Base-by-base conservation (phyloP, 2,329 filamentous ascomycete species). In the Alternaria consortialis region DNA sequence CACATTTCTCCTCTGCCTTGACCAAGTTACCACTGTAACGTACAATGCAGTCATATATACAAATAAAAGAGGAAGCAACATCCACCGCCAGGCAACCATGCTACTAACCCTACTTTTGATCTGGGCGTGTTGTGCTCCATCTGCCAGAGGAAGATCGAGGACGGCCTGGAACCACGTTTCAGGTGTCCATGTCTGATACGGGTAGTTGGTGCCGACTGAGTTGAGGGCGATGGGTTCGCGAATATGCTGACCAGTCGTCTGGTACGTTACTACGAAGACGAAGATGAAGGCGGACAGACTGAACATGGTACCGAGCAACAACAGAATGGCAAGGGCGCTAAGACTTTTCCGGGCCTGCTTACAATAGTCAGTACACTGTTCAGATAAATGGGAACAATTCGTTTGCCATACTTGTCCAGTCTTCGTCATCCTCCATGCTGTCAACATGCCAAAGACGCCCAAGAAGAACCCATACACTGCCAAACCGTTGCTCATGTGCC, bases 51-150 rank as follows among this genome's bases (percentile, higher is more conserved):
- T 29, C 29, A 69, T 44, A 57, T 73, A 73, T 50, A 64, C 63
- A 27, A 72, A 23, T 34, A 76, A 68, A 40, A 77, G 71, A 9
- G 73, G 72, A 27, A 77, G 57, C 20, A 76, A 56, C 58, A 76
- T 74, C 73, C 74, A 77, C 34, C 70, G 67, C 74, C 74, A 77
- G n/a, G 69, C 72, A 11, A 68, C 68, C 71, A 76, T 76, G 40
- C 63, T 69, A 20, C 60, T 68, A 15, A 75, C 63, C 17, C 63
- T 70, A 4, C 53, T 51, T 13, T 65, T 51, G 31, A 77, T 74
- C 13, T 64, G 65, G 32, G 64, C 36, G 56, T 56, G 66, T 17
- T 62, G 58, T 4, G 57, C 29, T 8, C 53, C 32, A 29, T 72
- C 59, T 4, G 63, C 69, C 2, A 76, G 42, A 8, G 74, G 73